Evolutionary conservation across 306 rosid genomes (phyloP).

Genomic region (Rosa persica): DNA sequence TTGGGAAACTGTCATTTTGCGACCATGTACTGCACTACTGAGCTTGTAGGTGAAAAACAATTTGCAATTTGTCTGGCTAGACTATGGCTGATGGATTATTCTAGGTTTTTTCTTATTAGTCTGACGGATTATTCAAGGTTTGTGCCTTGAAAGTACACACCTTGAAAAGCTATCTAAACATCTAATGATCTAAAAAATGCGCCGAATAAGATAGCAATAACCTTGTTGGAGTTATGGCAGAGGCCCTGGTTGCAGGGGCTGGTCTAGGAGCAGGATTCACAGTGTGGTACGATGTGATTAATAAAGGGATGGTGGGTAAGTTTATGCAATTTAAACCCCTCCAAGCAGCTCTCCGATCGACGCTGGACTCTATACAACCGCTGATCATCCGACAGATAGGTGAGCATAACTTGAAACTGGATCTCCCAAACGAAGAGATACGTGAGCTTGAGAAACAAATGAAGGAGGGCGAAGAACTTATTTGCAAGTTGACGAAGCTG

Average conservation of each 20-base stretch:
- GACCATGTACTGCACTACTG: no score
- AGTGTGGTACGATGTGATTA: neutral
- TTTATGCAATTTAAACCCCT: neutral
- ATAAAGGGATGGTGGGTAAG: neutral
- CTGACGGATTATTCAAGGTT: neutral
- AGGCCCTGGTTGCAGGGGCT: neutral
- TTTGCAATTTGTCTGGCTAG: neutral
- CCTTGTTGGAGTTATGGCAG: neutral
- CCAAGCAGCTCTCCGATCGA: neutral
- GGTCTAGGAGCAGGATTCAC: neutral
- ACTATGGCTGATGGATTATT: neutral
- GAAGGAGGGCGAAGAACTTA: neutral
- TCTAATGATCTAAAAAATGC: neutral
- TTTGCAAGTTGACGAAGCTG: neutral
- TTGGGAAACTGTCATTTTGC: no score
- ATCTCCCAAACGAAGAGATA: neutral
- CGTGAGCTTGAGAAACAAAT: neutral
- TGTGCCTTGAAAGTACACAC: neutral
- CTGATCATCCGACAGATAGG: neutral
- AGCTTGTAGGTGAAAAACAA: no score
- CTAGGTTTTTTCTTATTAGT: neutral
- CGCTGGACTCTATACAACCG: neutral
- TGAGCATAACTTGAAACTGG: neutral
- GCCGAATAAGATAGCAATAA: neutral
- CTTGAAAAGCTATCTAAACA: no score